Evolutionary conservation across 352 stramenopile genomes (phyloP).

Genomic region (Globisporangium viniferum): DNA sequence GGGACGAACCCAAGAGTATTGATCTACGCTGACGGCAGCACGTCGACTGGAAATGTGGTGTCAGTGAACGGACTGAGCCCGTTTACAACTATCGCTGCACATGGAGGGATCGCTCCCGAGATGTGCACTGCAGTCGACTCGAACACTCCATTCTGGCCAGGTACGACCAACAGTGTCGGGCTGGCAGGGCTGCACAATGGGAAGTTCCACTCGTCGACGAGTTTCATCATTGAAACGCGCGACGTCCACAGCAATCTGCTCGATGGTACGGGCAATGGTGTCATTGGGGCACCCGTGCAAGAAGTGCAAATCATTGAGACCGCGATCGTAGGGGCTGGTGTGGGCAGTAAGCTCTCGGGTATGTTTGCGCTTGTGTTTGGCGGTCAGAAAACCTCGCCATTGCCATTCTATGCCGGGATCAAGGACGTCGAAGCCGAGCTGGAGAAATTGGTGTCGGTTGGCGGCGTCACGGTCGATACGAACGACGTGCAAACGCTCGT

Average conservation of each 20-base stretch:
- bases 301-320: conserved; percentile 94
- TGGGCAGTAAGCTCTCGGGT: conserved; percentile 44
- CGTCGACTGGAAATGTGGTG: conserved; percentile 25
- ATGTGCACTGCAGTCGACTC: conserved; percentile 68
- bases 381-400: conserved; percentile 47
- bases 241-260: conserved; percentile 91
- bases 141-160: conserved; percentile 54
- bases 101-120: conserved; percentile 54
- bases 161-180: conserved; percentile 51
- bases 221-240: conserved; percentile 91
- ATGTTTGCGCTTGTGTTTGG: conserved; percentile 78
- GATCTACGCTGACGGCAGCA: conserved; percentile 33
- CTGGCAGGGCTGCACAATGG: conserved; percentile 59
- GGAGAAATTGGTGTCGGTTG: conserved; percentile 78
- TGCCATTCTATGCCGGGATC: conserved; percentile 76
- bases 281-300: conserved; percentile 44
- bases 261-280: conserved; percentile 68
- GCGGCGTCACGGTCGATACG: conserved; percentile 84
- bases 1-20: conserved; percentile 26
- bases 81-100: conserved; percentile 52
- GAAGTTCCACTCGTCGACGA: conserved; percentile 62
- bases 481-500: conserved; percentile 82
- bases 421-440: conserved; percentile 74
- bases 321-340: conserved; percentile 28
- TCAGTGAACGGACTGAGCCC: conserved; percentile 47